Evolutionary conservation across 257 asterid species (phyloP), one percentile per base, ranked within the genome.

Genomic region (Solanum dulcamara): DNA sequence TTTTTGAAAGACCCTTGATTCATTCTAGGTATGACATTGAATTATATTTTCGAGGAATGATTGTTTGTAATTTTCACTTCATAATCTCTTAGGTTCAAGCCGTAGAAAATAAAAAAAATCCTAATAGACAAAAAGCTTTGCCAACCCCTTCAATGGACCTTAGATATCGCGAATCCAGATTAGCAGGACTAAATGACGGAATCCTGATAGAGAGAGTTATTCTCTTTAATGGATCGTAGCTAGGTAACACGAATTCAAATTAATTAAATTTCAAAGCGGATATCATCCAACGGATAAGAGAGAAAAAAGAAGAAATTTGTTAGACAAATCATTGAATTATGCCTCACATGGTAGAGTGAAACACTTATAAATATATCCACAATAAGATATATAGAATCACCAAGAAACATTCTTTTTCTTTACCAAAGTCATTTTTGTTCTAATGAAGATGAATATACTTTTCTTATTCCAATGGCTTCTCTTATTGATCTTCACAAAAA

Each of bases 81-180:
- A 62, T 28, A 62, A 13, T 5, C 11, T n/a, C n/a, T n/a, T n/a
- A n/a, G n/a, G n/a, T n/a, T n/a, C n/a, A n/a, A n/a, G n/a, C n/a
- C n/a, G n/a, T n/a, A 60, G 4, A 11, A 57, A 57, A 22, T 22
- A 4, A 7, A 0, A n/a, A 62, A 62, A 26, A 26, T 26, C 2
- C 1, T 26, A 2, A 13, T 28, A 28, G 5, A 26, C 0, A 10
- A 0, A 26, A 0, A 5, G 5, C 6, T 62, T 26, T 60, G 1
- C 1, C 20, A 2, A 1, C 15, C 22, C 10, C 7, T 6, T 62
- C 26, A 62, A 62, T 62, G 5, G 10, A 62, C 10, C 71, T 26
- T 6, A 62, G 0, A 26, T 14, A 26, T 0, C 0, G 4, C 0
- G 0, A 64, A 30, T 28, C 6, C 4, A 14, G 5, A 64, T 64